Conservation (phyloP, 345 rosid species). For the Corchorus capsularis region DNA sequence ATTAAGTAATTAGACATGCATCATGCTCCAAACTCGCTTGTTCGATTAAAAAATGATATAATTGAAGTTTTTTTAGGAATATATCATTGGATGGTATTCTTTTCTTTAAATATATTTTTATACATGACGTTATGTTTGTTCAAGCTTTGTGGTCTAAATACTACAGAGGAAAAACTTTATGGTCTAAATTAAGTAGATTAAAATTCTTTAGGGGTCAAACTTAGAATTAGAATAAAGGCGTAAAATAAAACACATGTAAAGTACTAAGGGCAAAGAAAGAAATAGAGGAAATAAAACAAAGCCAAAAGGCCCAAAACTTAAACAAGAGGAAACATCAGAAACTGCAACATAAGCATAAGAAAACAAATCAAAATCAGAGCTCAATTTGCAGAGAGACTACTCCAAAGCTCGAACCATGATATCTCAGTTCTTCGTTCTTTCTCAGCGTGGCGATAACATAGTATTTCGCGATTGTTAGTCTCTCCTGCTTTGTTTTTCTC, state of each 20-base stretch:
- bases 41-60: no score
- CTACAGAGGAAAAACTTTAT: no score
- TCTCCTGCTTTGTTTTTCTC: neutral
- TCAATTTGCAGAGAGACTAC: constrained; percentile 10
- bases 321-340: neutral
- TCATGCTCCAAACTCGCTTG: no score
- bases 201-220: neutral
- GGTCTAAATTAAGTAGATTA: neutral
- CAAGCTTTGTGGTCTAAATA: no score
- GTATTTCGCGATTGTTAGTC: constrained; percentile 95
- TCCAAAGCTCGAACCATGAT: constrained; percentile 54
- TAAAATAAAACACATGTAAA: neutral
- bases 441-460: constrained; percentile 96
- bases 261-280: neutral
- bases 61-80: no score
- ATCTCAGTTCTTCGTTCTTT: constrained; percentile 94
- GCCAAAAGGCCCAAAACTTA: no score
- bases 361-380: neutral
- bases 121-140: no score
- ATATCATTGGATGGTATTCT: no score
- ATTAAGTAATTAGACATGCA: no score
- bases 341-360: neutral
- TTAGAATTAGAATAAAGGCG: neutral
- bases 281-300: neutral
- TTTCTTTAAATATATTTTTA: no score